A percentile compares a stretch with the other conserved stretches of the same genome.
Evolutionary conservation across 176 grass and related monocot genomes (phyloP).

Genomic region (Pharus latifolius): DNA sequence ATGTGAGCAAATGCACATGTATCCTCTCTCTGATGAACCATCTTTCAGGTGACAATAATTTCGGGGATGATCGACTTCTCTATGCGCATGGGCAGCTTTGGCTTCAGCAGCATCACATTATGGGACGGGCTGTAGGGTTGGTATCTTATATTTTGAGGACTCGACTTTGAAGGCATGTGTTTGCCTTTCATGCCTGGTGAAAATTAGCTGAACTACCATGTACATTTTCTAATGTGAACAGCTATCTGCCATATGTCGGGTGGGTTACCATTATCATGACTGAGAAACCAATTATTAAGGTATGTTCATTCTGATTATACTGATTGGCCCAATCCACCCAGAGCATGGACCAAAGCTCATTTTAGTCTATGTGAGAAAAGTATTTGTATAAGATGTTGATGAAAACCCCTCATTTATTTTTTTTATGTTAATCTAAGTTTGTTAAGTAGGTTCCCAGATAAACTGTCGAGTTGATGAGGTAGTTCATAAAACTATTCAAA

Average conservation of each 20-base stretch:
- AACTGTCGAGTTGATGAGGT: not conserved
- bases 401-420: not conserved
- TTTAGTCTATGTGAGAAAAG: not conserved
- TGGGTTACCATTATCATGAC: slow-evolving; percentile 86
- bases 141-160: no score
- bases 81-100: slow-evolving; percentile 86
- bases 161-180: not conserved
- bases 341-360: not conserved
- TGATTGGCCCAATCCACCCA: not conserved
- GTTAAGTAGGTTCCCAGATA: not conserved
- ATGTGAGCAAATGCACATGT: not conserved
- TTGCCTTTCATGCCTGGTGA: not conserved
- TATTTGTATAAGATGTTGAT: not conserved
- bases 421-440: not conserved
- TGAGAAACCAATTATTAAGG: slow-evolving; percentile 77
- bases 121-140: slow-evolving; percentile 77
- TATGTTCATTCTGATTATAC: slow-evolving; percentile 15
- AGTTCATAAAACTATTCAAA: no score
- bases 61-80: slow-evolving; percentile 65
- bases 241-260: slow-evolving; percentile 67
- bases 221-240: slow-evolving; percentile 13
- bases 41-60: slow-evolving; percentile 68
- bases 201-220: not conserved
- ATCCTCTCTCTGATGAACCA: not conserved
- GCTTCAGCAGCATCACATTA: slow-evolving; percentile 81